These are phyloP conservation scores for Mitragyna speciosa DNA, from an alignment of 257 asterid species.

Conservation along the genomic window DNA sequence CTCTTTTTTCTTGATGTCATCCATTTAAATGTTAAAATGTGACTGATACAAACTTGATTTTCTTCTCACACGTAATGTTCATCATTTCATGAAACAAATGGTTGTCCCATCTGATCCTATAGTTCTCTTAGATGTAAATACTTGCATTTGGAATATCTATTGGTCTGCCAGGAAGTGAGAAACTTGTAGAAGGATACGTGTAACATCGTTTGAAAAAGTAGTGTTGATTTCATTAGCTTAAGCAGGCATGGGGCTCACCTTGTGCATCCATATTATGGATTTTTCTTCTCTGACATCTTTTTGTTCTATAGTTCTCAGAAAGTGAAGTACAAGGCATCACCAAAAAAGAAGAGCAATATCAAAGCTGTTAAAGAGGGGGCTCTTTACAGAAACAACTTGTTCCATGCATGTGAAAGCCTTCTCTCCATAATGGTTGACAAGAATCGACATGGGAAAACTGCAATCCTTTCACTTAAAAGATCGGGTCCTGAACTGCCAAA, in stretches of 20 bases:
- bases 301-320: slow-evolving; percentile 45
- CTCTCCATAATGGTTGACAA: slow-evolving; percentile 65
- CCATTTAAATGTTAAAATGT: too few relatives aligned
- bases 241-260: background rate
- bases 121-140: background rate
- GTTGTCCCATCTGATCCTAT: too few relatives aligned
- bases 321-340: slow-evolving; percentile 44
- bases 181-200: background rate
- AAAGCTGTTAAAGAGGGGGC: slow-evolving; percentile 49
- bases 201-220: background rate
- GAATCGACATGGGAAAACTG: slow-evolving; percentile 47
- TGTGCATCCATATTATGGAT: background rate
- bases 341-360: slow-evolving; percentile 44
- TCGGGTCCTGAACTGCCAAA: slow-evolving; percentile 69
- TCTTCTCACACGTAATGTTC: too few relatives aligned
- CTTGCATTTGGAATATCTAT: background rate
- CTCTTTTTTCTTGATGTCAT: background rate
- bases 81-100: background rate
- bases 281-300: slow-evolving; percentile 8
- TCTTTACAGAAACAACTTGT: slow-evolving; percentile 49
- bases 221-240: background rate
- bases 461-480: slow-evolving; percentile 65
- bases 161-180: background rate
- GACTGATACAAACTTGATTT: background rate
- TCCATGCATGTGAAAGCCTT: slow-evolving; percentile 84